Conservation (phyloP, 768 basidiomycete genomes). For the Tulasnella sp. region DNA sequence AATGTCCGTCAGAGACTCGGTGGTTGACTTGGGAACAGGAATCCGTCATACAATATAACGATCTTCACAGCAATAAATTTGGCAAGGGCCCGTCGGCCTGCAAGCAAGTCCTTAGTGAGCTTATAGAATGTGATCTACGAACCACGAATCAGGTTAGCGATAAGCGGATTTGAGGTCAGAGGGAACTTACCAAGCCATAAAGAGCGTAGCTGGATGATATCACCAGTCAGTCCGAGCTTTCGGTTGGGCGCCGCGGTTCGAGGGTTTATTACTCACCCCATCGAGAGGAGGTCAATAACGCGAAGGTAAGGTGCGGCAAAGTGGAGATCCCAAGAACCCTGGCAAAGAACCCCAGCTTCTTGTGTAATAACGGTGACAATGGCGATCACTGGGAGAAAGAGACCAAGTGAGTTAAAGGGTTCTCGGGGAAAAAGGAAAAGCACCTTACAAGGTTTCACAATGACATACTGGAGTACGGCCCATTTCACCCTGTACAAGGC, state of each 20-base stretch:
- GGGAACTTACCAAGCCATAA: conserved; percentile 51
- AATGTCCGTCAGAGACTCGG: conserved; percentile 32
- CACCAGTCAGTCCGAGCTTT: neutral
- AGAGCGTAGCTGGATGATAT: conserved; percentile 46
- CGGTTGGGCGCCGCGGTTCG: neutral
- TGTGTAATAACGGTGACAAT: conserved; percentile 75
- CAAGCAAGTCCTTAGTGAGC: conserved; percentile 68
- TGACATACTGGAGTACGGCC: conserved; percentile 82
- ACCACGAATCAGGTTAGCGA: neutral
- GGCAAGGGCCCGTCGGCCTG: conserved; percentile 64
- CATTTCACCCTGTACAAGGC: conserved; percentile 85
- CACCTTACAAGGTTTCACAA: conserved; percentile 50
- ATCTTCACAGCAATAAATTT: conserved; percentile 81
- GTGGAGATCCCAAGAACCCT: conserved; percentile 46
- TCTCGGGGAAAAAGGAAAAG: neutral
- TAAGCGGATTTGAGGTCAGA: neutral
- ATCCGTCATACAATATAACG: conserved; percentile 24
- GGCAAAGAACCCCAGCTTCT: conserved; percentile 59
- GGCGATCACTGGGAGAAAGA: conserved; percentile 42
- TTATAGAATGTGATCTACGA: conserved; percentile 63
- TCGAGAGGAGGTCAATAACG: conserved; percentile 68
- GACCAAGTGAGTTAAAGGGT: neutral
- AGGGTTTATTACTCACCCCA: conserved; percentile 44
- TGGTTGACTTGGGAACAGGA: neutral
- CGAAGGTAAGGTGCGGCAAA: conserved; percentile 66